Conservation (phyloP, 805 yeast genomes). For the Hanseniaspora thailandica region DNA sequence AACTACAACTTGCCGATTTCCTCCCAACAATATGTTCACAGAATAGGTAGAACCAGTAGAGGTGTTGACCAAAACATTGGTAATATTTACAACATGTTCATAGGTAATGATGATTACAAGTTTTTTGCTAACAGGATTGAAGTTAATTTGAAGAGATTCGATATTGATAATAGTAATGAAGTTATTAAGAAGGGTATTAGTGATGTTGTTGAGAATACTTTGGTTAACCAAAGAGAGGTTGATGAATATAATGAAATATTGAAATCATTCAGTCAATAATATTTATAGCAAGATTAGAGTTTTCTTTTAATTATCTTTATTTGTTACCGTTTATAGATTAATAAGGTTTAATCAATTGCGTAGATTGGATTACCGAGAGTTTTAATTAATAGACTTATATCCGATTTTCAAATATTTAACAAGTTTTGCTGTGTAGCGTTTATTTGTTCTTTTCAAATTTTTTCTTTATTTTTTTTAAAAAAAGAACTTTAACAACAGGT, state of each 20-base stretch:
- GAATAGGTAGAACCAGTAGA: conserved; percentile 96
- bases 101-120: conserved; percentile 66
- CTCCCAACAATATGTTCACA: conserved; percentile 82
- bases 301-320: too few relatives aligned
- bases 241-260: conserved; percentile 52
- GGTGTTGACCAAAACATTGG: conserved; percentile 58
- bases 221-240: background rate
- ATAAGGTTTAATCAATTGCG: too few relatives aligned
- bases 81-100: conserved; percentile 56
- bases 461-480: too few relatives aligned
- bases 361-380: too few relatives aligned
- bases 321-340: too few relatives aligned
- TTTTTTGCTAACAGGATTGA: conserved; percentile 45
- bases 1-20: conserved; percentile 87
- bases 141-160: conserved; percentile 42
- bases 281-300: background rate
- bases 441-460: too few relatives aligned
- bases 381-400: background rate
- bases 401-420: background rate
- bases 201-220: conserved; percentile 14
- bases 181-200: conserved; percentile 28
- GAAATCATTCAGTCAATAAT: conserved; percentile 1
- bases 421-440: background rate
- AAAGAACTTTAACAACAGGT: too few relatives aligned
- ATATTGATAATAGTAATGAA: conserved; percentile 16